A percentile compares a stretch with the other conserved stretches of the same genome.
phyloP scores from a whole-genome alignment of 768 basidiomycete species.

The Suillus subalutaceus region DNA sequence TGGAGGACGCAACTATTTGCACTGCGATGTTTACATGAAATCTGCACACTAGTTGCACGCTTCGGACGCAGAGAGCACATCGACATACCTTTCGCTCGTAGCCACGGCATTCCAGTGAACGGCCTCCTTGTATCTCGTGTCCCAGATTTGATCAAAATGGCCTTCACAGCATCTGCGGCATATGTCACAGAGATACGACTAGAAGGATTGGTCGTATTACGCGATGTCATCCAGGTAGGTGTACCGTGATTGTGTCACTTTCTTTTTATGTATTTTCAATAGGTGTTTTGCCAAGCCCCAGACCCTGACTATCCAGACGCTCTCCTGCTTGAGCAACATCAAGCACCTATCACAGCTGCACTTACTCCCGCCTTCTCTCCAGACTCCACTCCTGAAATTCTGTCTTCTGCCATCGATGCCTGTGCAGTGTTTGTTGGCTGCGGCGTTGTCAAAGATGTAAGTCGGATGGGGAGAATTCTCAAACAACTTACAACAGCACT shows the following conservation, averaged over 20 bases:
- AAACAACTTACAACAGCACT: conserved; percentile 86
- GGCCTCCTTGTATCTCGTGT: conserved; percentile 83
- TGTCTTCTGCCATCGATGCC: conserved; percentile 89
- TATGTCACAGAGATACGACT: conserved; percentile 95
- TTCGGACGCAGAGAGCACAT: conserved; percentile 84
- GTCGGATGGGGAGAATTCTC: conserved; percentile 91
- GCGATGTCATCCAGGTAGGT: conserved; percentile 88
- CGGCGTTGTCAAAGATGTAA: conserved; percentile 89
- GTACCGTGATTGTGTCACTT: background rate
- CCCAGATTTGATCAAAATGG: conserved; percentile 95
- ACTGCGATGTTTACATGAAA: conserved; percentile 86
- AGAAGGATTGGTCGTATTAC: conserved; percentile 85
- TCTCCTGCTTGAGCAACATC: conserved; percentile 92
- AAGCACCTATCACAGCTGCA: conserved; percentile 97
- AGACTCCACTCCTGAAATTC: conserved; percentile 93
- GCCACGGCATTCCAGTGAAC: conserved; percentile 54
- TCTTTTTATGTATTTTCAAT: conserved; percentile 14
- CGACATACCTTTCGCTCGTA: conserved; percentile 71
- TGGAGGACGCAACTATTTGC: conserved; percentile 99
- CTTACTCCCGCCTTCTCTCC: conserved; percentile 95
- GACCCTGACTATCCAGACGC: conserved; percentile 94
- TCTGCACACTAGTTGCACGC: conserved; percentile 73
- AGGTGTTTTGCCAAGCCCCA: conserved; percentile 86
- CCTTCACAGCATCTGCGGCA: conserved; percentile 95
- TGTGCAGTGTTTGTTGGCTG: conserved; percentile 96